Evolutionary conservation across 1,139 yeast genomes (phyloP), one percentile per base, ranked within the genome.

Genomic region (Blastobotrys niveus): DNA sequence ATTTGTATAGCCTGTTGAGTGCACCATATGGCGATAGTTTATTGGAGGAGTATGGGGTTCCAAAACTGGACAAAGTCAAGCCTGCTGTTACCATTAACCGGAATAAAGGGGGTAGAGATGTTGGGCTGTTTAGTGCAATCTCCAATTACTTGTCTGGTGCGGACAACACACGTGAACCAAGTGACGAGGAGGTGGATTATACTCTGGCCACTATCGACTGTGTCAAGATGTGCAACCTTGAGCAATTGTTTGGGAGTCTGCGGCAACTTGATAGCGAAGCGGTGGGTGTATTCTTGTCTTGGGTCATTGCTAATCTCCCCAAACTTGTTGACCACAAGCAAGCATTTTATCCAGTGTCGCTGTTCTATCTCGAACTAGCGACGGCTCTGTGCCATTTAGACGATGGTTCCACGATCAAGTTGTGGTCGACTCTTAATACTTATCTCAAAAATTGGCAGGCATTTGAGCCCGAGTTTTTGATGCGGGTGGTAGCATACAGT

Each of bases 121-220:
- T 75, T 8, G 87, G 97, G 1, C 61, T 93, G 20, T 76, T 93
- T 48, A 85, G 95, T 1, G 84, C 97, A 0, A 81, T 93, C 55
- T 88, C 96, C 1, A 87, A 96, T 0, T 89, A 88, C 58, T 74
- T 93, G 63, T 85, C 93, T 53, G 93, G 96, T 14, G 72, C 83
- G 0, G 96, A 88, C 55, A 94, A 85, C 33, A 81, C 86, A 2
- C 93, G 84, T 34, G 96, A 89, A 61, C 98, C 98, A 3, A 77
- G 93, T 1, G 94, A 84, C 47, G 95, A 84, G 55, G 97, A 89
- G 57, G 81, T 93, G 40, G 96, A 88, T 51, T 76, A 87, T 2
- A 84, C 97, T 0, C 64, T 83, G 20, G 81, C 88, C 4, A 82
- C 96, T 0, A 67, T 83, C 46, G 95, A 89, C 54, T 89, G 96